Base-by-base conservation (phyloP, 805 yeast genomes). In the Pichia pseudocactophila region DNA sequence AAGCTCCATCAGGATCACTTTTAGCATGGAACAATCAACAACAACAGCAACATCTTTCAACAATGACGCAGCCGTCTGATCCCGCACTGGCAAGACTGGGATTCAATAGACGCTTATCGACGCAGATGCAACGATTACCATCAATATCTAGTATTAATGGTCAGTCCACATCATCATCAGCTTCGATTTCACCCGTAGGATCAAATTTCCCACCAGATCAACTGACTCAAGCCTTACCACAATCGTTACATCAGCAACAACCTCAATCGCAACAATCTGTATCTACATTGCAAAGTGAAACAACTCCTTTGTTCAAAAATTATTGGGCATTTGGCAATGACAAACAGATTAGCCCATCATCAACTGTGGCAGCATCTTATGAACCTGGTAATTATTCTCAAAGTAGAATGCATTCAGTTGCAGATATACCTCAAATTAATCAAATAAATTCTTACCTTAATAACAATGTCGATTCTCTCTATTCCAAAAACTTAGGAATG, bases 61-160 rank as follows among this genome's bases (percentile, higher is more conserved):
- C 28, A 7, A 12, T 40, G 5, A 26, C 38, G 12, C 42, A 38
- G 20, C 45, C 39, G 8, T 42, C 42, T 2, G 45, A 42, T 6
- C 42, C 41, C 12, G 34, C 45, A n/a, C 18, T 42, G n/a, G 39
- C 38, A 20, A 38, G 45, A 39, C 12, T 42, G 5, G 45, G 45
- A n/a, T 4, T 38, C 6, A 39, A 30, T 31, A 38, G 42, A 30
- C 34, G 42, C n/a, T 16, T 31, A 3, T 38, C 42, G 7, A 6
- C 28, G 10, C 41, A 41, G 20, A 19, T 41, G 20, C 44, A 41
- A 19, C 34, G 34, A 16, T 25, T 37, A 4, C 37, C 37, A 1
- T 28, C 41, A 26, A 12, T 34, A 1, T 25, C 42, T 5, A 33
- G 18, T 19, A 10, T 39, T 9, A 33, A 17, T 9, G n/a, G 33